Evolutionary conservation across 2,329 filamentous ascomycete genomes (phyloP).

Genomic region (Cladosporium sphaerospermum): DNA sequence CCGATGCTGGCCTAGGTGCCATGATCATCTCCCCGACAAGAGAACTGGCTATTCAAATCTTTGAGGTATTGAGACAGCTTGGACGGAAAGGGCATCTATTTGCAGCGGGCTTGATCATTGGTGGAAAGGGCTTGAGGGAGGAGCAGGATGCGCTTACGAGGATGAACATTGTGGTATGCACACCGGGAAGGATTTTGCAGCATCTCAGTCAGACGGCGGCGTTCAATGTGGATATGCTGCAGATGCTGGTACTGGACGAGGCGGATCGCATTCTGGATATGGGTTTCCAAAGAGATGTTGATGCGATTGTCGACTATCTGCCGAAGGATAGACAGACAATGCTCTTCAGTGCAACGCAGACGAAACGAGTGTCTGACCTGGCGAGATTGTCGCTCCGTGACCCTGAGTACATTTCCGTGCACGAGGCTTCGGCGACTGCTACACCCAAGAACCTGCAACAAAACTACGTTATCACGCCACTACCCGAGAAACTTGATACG

Average conservation of each 20-base stretch:
- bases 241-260: slow-evolving; percentile 90
- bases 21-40: slow-evolving; percentile 90
- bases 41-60: slow-evolving; percentile 94
- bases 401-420: slow-evolving; percentile 91
- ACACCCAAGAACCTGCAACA: slow-evolving; percentile 83
- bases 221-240: slow-evolving; percentile 83
- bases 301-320: slow-evolving; percentile 87
- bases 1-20: slow-evolving; percentile 79
- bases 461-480: slow-evolving; percentile 79
- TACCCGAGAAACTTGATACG: slow-evolving; percentile 85
- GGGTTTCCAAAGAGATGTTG: slow-evolving; percentile 86
- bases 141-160: slow-evolving; percentile 75
- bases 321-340: slow-evolving; percentile 82
- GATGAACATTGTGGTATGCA: slow-evolving; percentile 97
- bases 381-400: slow-evolving; percentile 81
- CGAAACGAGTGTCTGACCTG: slow-evolving; percentile 85
- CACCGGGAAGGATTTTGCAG: slow-evolving; percentile 89
- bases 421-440: slow-evolving; percentile 71
- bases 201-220: slow-evolving; percentile 90
- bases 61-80: slow-evolving; percentile 85
- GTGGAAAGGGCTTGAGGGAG: slow-evolving; percentile 83
- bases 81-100: slow-evolving; percentile 78
- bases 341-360: slow-evolving; percentile 94
- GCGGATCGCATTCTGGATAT: slow-evolving; percentile 96
- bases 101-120: slow-evolving; percentile 88